Conservation (phyloP, 768 basidiomycete species). For the Auricularia sp. region DNA sequence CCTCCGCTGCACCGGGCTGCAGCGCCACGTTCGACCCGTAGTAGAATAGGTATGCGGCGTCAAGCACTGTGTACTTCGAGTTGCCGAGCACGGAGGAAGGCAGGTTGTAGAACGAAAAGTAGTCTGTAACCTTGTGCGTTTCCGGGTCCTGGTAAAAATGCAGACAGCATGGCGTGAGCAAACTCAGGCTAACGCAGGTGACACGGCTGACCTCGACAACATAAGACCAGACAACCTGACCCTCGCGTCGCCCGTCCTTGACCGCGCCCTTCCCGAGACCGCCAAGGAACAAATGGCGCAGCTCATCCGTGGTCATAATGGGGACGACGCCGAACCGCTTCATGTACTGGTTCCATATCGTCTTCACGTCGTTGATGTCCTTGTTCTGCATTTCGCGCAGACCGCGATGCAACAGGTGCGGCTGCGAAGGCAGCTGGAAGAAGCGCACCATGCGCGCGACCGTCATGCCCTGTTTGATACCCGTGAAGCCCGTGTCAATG, state of each 20-base stretch:
- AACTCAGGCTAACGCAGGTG: neutral
- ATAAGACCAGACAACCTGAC: conserved; percentile 92
- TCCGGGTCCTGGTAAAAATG: conserved; percentile 53
- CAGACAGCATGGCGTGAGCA: too few species aligned
- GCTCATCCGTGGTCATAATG: conserved; percentile 63
- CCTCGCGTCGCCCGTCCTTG: conserved; percentile 42
- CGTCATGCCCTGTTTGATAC: conserved; percentile 77
- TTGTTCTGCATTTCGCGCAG: conserved; percentile 80
- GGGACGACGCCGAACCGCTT: conserved; percentile 77
- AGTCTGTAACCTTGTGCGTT: conserved; percentile 82
- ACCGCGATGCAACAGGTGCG: conserved; percentile 38
- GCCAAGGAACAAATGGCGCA: conserved; percentile 79
- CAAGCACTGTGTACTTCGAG: conserved; percentile 58
- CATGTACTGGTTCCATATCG: conserved; percentile 71
- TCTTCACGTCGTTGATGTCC: conserved; percentile 62
- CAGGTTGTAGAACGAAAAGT: conserved; percentile 93
- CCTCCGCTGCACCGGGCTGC: conserved; percentile 48
- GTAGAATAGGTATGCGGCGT: conserved; percentile 94
- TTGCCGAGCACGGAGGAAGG: conserved; percentile 87
- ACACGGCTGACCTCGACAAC: conserved; percentile 71
- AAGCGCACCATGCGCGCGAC: conserved; percentile 80
- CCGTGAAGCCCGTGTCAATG: conserved; percentile 82
- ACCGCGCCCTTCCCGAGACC: conserved; percentile 54
- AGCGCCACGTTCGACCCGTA: conserved; percentile 80
- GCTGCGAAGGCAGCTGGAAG: conserved; percentile 52